phyloP scores from a whole-genome alignment of 768 basidiomycete species.

The Mycena floridula region DNA sequence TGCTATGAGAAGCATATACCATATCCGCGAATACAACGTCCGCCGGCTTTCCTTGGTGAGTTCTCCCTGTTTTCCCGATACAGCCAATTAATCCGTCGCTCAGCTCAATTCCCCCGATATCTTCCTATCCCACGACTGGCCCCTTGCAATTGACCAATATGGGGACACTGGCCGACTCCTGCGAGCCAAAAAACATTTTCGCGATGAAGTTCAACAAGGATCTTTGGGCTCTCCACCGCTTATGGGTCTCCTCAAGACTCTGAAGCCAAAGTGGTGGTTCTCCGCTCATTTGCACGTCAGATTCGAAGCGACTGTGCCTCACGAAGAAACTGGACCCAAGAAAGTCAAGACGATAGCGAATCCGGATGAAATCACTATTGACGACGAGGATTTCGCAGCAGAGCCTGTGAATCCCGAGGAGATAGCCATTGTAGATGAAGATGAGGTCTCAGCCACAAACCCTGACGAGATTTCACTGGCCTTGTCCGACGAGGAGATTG shows the following conservation, averaged over 20 bases:
- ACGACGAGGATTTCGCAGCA: constrained; percentile 23
- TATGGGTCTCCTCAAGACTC: constrained; percentile 62
- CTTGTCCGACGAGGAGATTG: constrained; percentile 42
- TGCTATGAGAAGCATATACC: constrained; percentile 81
- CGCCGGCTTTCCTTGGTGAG: constrained; percentile 69
- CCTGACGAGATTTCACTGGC: constrained; percentile 45
- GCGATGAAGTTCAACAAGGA: constrained; percentile 57
- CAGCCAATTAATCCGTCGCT: neutral
- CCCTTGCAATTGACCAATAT: constrained; percentile 73
- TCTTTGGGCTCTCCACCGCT: constrained; percentile 84
- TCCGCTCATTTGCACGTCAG: constrained; percentile 86
- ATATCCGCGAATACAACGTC: constrained; percentile 82
- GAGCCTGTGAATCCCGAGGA: constrained; percentile 40
- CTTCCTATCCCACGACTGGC: constrained; percentile 98
- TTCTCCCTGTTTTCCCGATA: constrained; percentile 1
- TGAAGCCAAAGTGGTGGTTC: constrained; percentile 89
- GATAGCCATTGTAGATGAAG: constrained; percentile 39
- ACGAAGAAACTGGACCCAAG: constrained; percentile 15
- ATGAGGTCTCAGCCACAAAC: constrained; percentile 12
- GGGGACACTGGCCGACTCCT: constrained; percentile 66
- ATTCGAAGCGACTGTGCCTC: constrained; percentile 66
- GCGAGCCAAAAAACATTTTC: constrained; percentile 73
- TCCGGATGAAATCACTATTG: constrained; percentile 38
- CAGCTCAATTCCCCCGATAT: constrained; percentile 63
- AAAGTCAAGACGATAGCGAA: constrained; percentile 9